A percentile compares a stretch with the other conserved stretches of the same genome.
These are phyloP conservation scores for Bryopsis sp. DNA, from an alignment of 139 green algal species.

Conservation along the genomic window DNA sequence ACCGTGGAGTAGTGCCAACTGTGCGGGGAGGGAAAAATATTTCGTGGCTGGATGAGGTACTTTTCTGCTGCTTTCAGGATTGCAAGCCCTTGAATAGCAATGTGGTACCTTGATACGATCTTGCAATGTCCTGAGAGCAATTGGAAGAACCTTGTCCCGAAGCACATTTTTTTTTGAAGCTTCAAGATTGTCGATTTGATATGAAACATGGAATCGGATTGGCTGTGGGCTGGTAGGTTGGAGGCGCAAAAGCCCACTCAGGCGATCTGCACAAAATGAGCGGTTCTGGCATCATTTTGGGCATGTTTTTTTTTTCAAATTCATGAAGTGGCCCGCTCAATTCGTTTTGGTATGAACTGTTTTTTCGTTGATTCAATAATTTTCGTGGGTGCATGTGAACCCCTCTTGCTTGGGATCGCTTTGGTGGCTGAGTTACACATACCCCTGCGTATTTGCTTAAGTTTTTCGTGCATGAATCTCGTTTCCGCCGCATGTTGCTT, in stretches of 20 bases:
- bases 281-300: background rate
- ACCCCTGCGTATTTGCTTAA: background rate
- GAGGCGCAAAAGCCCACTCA: background rate
- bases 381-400: background rate
- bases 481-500: background rate
- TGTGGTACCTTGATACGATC: background rate
- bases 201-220: background rate
- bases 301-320: background rate
- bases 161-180: background rate
- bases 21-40: too few relatives aligned
- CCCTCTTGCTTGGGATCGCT: background rate
- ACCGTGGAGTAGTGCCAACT: too few relatives aligned
- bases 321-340: background rate
- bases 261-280: background rate
- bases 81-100: too few relatives aligned
- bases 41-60: too few relatives aligned
- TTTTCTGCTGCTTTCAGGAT: too few relatives aligned
- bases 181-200: background rate
- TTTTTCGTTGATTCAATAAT: background rate
- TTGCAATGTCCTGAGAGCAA: background rate
- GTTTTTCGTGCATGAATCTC: background rate
- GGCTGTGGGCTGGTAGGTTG: background rate
- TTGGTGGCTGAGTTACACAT: too few relatives aligned
- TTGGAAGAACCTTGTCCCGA: background rate
- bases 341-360: background rate